Evolutionary conservation across 2,329 filamentous ascomycete genomes (phyloP).

Genomic region (Pseudogymnoascus sp.): DNA sequence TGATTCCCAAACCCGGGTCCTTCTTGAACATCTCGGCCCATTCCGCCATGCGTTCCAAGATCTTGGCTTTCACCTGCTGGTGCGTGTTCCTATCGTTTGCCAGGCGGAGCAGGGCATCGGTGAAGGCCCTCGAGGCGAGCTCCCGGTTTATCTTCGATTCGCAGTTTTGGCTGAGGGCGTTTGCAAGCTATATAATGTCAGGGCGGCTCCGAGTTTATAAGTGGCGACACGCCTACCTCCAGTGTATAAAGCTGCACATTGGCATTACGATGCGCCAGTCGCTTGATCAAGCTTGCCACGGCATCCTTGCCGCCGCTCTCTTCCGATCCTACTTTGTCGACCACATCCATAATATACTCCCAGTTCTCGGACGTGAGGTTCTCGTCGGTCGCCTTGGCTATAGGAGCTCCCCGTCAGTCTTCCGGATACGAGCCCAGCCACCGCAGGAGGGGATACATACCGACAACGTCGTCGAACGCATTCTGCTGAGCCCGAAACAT

Average conservation of each 20-base stretch:
- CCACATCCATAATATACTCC: constrained; percentile 47
- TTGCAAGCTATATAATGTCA: constrained; percentile 47
- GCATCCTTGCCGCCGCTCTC: constrained; percentile 53
- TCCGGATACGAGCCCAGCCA: not conserved
- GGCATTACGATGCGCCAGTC: constrained; percentile 65
- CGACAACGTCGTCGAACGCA: constrained; percentile 62
- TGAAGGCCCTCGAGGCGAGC: constrained; percentile 66
- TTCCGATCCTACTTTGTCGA: constrained; percentile 33
- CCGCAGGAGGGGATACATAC: constrained; percentile 35
- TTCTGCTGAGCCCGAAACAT: constrained; percentile 59
- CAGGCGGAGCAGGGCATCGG: constrained; percentile 82
- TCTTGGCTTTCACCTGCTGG: constrained; percentile 93
- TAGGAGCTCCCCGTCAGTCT: constrained; percentile 4
- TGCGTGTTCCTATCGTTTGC: constrained; percentile 94
- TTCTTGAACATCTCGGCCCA: constrained; percentile 92
- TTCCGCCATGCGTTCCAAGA: constrained; percentile 89
- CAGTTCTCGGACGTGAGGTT: constrained; percentile 72
- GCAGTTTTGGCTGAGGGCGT: constrained; percentile 66
- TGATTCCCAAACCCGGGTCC: constrained; percentile 89
- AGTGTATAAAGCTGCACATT: constrained; percentile 73
- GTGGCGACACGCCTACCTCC: constrained; percentile 37
- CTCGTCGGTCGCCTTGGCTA: constrained; percentile 87
- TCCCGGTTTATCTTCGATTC: constrained; percentile 62
- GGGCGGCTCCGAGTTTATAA: not conserved
- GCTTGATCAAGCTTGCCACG: constrained; percentile 64